Base-by-base conservation (phyloP, 768 basidiomycete species). In the Leccinum variicolor region DNA sequence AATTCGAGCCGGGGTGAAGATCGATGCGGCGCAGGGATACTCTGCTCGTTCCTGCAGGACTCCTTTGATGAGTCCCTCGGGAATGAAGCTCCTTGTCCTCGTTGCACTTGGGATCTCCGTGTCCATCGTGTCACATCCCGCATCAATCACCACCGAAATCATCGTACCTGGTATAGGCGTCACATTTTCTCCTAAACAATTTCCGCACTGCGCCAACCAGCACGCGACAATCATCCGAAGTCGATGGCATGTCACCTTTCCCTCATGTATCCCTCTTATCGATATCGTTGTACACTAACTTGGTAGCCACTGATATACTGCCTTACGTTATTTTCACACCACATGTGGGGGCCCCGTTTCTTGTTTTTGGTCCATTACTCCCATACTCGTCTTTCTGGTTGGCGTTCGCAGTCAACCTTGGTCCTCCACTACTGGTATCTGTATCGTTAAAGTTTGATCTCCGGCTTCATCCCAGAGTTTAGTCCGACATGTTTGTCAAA, bases 291-390 rank as follows among this genome's bases (percentile, higher is more conserved):
- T 45, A 41, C 47, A 21, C 15, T 48, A 52, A 49, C 28, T 29
- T 26, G 21, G 49, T 14, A 43, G 23, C 25, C 25, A 33, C 28
- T 19, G 28, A 56, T 25, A 34, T 48, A 26, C n/a, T 33, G 14
- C 29, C 2, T 62, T 60, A 62, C 61, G 62, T 61, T 46, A 52
- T 25, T 50, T 56, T 66, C 64, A 51, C 63, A 62, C 54, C 28
- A 33, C 50, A 46, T 64, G 53, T 51, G 49, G 36, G 50, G 43
- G 46, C 53, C 33, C 53, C 21, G 46, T 62, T 55, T 46, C 47
- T 25, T 50, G 29, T 31, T n/a, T 49, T 41, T 23, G 21, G 48
- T 41, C 54, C 33, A 4, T 31, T n/a, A 46, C 33, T 64, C 59
- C 39, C 55, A 55, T 46, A 1, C 10, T 31, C 23, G 21, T 51